Conservation (phyloP, 768 basidiomycete genomes). For the Cyclocybe cylindracea region DNA sequence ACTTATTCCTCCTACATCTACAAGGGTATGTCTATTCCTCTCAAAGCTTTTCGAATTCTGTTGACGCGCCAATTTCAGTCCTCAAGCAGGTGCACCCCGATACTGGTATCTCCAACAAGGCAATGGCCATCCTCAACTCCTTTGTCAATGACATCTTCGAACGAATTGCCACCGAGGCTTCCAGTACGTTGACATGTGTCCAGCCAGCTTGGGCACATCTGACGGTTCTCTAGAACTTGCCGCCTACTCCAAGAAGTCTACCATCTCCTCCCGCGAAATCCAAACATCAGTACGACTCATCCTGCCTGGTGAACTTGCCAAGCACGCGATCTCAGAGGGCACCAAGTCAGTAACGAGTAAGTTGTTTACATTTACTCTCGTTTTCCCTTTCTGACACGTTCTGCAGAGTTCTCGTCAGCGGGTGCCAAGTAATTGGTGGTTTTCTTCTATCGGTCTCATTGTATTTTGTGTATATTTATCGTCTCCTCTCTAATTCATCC, state of each 20-base stretch:
- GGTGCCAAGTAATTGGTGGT: conserved; percentile 54
- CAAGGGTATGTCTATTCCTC: conserved; percentile 55
- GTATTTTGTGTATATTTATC: conserved; percentile 30
- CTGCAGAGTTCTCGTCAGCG: conserved; percentile 66
- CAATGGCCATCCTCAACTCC: conserved; percentile 94
- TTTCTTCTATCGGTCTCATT: conserved; percentile 19
- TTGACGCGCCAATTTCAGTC: conserved; percentile 45
- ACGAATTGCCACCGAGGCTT: conserved; percentile 90
- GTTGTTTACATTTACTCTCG: conserved; percentile 16
- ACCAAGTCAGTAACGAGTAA: conserved; percentile 89
- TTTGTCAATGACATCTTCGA: conserved; percentile 97
- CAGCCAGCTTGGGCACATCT: conserved; percentile 5
- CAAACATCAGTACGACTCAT: conserved; percentile 97
- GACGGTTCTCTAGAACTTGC: conserved; percentile 70
- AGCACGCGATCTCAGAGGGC: conserved; percentile 93
- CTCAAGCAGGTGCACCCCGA: conserved; percentile 98
- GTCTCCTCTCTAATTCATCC: conserved; percentile 33
- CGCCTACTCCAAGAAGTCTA: conserved; percentile 97
- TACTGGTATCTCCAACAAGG: conserved; percentile 99
- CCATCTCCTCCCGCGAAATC: conserved; percentile 97
- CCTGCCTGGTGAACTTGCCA: conserved; percentile 93
- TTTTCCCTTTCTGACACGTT: background rate
- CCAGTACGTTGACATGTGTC: conserved; percentile 53
- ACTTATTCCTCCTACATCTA: conserved; percentile 94
- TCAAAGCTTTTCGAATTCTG: background rate